phyloP scores from a whole-genome alignment of 2,329 filamentous ascomycete genomes.

The Nemania sp. region DNA sequence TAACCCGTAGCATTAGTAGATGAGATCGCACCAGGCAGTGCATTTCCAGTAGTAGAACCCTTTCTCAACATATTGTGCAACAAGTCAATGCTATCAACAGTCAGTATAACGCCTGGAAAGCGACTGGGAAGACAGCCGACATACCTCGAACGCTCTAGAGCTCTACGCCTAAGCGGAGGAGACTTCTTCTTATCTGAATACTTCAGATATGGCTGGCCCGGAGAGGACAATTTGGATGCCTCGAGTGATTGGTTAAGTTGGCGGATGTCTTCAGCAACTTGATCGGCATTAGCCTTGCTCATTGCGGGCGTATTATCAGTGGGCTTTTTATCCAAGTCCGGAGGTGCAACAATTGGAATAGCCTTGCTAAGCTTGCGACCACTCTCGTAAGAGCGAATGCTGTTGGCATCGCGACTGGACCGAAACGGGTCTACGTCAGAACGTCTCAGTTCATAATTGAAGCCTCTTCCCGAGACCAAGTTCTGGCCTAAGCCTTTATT shows the following conservation, averaged over 20 bases:
- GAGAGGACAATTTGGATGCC: conserved; percentile 19
- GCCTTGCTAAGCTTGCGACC: conserved; percentile 38
- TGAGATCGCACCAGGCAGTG: conserved; percentile 52
- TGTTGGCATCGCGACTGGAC: conserved; percentile 27
- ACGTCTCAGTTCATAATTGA: conserved; percentile 16
- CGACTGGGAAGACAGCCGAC: conserved; percentile 1
- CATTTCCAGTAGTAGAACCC: conserved; percentile 52
- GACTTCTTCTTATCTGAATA: conserved; percentile 28
- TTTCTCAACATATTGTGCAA: conserved; percentile 57
- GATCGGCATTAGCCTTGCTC: conserved; percentile 6
- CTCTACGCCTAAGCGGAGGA: conserved; percentile 24
- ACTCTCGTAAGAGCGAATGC: conserved; percentile 31
- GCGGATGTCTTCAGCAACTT: conserved; percentile 12
- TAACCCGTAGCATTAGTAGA: conserved; percentile 58
- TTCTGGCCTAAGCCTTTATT: neutral
- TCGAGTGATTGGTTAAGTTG: conserved; percentile 21
- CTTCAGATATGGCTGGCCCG: conserved; percentile 17
- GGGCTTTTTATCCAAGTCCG: conserved; percentile 26
- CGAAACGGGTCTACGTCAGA: conserved; percentile 36
- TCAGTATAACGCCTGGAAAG: conserved; percentile 9
- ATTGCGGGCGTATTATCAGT: conserved; percentile 7
- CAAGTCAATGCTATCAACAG: conserved; percentile 46
- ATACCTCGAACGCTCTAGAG: conserved; percentile 39
- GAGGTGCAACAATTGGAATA: conserved; percentile 41
- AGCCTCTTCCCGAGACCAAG: conserved; percentile 17